Conservation (phyloP, 371 early-diverging fungal genomes). For the Funneliformis caledonium region DNA sequence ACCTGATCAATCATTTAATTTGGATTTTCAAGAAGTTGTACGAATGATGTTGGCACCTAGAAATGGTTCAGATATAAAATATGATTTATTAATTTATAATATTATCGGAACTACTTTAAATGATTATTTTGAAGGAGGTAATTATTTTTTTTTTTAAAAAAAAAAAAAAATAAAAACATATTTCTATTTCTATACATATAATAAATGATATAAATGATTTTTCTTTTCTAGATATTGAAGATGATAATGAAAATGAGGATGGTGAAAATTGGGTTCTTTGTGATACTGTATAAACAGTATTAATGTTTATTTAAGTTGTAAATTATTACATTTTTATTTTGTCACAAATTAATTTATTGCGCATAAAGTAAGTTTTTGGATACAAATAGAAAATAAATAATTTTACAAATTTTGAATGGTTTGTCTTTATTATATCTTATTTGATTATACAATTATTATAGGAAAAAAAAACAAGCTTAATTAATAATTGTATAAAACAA, state of each 20-base stretch:
- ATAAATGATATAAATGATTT: neutral
- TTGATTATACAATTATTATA: too few relatives aligned
- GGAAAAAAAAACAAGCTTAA: too few relatives aligned
- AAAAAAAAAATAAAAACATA: neutral
- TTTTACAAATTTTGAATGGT: too few relatives aligned
- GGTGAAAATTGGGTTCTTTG: slow-evolving; percentile 42
- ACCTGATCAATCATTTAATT: slow-evolving; percentile 28
- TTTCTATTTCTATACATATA: too few relatives aligned
- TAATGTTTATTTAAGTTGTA: neutral
- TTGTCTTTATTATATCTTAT: too few relatives aligned
- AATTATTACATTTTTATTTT: neutral
- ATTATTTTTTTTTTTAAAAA: neutral
- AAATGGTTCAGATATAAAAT: neutral
- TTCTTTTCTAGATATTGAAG: slow-evolving; percentile 30
- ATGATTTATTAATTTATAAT: slow-evolving; percentile 2
- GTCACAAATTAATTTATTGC: neutral
- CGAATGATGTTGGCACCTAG: slow-evolving; percentile 18
- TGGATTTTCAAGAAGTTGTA: slow-evolving; percentile 29
- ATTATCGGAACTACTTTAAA: slow-evolving; percentile 10
- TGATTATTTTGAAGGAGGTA: slow-evolving; percentile 36
- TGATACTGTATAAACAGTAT: slow-evolving; percentile 19
- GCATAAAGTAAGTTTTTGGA: too few relatives aligned
- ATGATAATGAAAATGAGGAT: slow-evolving; percentile 22
- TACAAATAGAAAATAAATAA: too few relatives aligned
- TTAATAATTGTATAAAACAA: too few relatives aligned